Evolutionary conservation across 2,329 filamentous ascomycete genomes (phyloP).

Genomic region (Leptodontidium sp.): DNA sequence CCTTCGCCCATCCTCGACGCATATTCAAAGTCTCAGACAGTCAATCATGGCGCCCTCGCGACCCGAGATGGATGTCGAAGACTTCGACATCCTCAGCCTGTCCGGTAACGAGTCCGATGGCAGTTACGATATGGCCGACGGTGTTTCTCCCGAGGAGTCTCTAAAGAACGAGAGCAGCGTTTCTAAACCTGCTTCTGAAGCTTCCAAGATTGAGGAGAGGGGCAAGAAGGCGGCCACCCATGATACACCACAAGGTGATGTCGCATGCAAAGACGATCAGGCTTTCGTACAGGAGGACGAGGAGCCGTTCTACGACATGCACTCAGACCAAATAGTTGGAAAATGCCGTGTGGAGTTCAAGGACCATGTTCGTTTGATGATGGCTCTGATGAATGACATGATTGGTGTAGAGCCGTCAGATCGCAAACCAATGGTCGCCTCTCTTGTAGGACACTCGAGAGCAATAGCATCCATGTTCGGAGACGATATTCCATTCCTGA

Average conservation of each 20-base stretch:
- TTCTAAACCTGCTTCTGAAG: background rate
- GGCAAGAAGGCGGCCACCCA: background rate
- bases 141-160: background rate
- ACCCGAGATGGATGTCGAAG: background rate
- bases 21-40: background rate
- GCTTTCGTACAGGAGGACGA: background rate
- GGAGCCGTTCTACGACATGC: slow-evolving; percentile 17
- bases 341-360: background rate
- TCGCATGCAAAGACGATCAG: background rate
- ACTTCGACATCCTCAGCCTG: slow-evolving; percentile 17
- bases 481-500: background rate
- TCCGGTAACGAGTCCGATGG: slow-evolving; percentile 18
- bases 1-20: background rate
- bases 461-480: slow-evolving; percentile 14
- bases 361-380: background rate
- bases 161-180: background rate
- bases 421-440: background rate
- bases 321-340: background rate
- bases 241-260: too few species aligned
- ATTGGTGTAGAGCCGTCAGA: background rate
- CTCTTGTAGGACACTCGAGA: background rate
- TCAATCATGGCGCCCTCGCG: background rate
- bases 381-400: background rate
- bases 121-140: slow-evolving; percentile 19
- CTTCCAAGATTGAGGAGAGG: background rate